phyloP scores from a whole-genome alignment of 169 alveolate genomes.

The Eimeria praecox region DNA sequence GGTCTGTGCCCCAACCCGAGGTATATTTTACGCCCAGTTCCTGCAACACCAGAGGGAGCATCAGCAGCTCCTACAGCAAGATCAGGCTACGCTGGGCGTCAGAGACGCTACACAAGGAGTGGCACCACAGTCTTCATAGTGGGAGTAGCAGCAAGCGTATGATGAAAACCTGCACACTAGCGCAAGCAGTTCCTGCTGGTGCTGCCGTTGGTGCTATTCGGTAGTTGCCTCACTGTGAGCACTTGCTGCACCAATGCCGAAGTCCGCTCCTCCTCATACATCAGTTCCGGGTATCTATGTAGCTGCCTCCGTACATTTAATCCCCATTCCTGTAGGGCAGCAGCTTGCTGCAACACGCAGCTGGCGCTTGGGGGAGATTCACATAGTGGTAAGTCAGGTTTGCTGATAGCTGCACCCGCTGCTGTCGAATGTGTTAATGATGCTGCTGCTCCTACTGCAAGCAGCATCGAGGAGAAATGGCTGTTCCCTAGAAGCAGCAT shows the following conservation, averaged over 20 bases:
- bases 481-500: constrained; percentile 11
- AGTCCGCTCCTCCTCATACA: constrained; percentile 77
- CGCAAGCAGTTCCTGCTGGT: constrained; percentile 11
- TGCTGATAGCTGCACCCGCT: constrained; percentile 1
- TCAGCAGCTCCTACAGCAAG: neutral
- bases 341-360: constrained; percentile 72
- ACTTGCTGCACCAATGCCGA: constrained; percentile 77
- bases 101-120: neutral
- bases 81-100: neutral
- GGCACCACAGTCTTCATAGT: neutral
- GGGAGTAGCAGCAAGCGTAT: neutral
- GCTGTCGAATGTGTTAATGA: neutral
- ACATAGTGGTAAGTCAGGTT: constrained; percentile 31
- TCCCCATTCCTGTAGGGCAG: constrained; percentile 60
- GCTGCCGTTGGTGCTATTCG: neutral
- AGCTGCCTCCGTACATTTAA: constrained; percentile 76
- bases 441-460: neutral
- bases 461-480: neutral
- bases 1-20: constrained; percentile 78
- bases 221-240: constrained; percentile 53
- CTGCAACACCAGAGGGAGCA: constrained; percentile 53
- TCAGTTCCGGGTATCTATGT: constrained; percentile 77
- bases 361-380: constrained; percentile 17
- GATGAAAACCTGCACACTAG: neutral
- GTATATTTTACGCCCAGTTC: constrained; percentile 58